Evolutionary conservation across 169 alveolate species (phyloP).

Genomic region (Cyclospora cayetanensis): DNA sequence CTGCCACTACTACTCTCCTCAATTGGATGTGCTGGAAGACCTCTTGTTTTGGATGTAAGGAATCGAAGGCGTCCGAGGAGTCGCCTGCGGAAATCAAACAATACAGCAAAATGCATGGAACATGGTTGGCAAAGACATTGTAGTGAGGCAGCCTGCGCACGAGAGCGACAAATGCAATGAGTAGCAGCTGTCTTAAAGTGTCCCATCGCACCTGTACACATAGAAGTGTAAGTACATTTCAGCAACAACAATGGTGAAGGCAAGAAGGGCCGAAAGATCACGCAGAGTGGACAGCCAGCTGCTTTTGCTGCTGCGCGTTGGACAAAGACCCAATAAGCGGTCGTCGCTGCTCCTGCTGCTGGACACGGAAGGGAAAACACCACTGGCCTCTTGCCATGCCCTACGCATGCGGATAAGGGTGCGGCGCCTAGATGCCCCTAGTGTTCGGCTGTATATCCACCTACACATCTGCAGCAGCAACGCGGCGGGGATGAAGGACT

Average conservation of each 20-base stretch:
- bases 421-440: background rate
- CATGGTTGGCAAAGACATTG: background rate
- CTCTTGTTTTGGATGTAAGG: background rate
- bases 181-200: background rate
- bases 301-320: background rate
- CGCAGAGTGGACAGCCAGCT: background rate
- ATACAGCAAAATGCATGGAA: background rate
- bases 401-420: background rate
- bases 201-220: background rate
- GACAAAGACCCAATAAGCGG: background rate
- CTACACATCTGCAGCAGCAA: background rate
- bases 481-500: background rate
- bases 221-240: background rate
- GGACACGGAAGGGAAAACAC: background rate
- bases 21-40: background rate
- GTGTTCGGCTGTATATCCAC: constrained; percentile 1
- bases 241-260: background rate
- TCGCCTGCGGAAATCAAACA: background rate
- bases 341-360: background rate
- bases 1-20: background rate
- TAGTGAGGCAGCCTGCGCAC: too few relatives aligned
- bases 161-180: background rate
- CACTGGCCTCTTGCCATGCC: constrained; percentile 16
- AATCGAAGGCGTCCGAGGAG: background rate
- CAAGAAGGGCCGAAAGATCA: background rate